Evolutionary conservation across 495 filamentous ascomycete species (phyloP), one percentile per base, ranked within the genome.

Genomic region (Xylaria nigripes): DNA sequence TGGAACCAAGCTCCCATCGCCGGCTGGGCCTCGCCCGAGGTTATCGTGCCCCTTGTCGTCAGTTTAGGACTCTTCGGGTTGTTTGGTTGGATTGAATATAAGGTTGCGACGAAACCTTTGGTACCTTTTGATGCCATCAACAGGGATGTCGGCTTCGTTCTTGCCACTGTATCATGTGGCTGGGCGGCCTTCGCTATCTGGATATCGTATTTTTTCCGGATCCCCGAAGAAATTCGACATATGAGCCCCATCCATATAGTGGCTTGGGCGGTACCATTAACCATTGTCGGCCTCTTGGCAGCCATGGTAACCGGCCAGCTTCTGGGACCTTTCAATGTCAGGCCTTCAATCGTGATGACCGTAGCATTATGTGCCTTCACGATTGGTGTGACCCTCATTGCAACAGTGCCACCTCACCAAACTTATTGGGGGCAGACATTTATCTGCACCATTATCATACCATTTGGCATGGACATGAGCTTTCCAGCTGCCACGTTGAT

Each of bases 391-490:
- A 61, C 72, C 9, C 61, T 82, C 15, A 61, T 77, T 12, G 77
- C 74, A 16, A 78, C 72, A 5, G 65, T 67, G 0, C 76, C 76
- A 0, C 65, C 76, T 0, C 27, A 67, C 15, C 74, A 81, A 58
- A 76, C 59, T 2, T 83, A 86, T 65, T 87, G 83, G 84, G 72
- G 67, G 0, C 78, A 81, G 55, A 72, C 72, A 1, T 87, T 86
- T 54, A 71, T 85, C 15, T 64, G 65, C 15, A 71, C 74, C 3
- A 4, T 84, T 10, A 61, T 87, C 30, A 82, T 79, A 44, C 74
- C 79, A 0, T 81, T 72, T 50, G 84, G 81, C 24, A 85, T 86
- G 74, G 67, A 69, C 45, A 65, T 71, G 63, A 62, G 59, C 30
- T 64, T 65, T 40, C 66, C 68, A 2, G 67, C 65, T 15, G 68